Base-by-base conservation (phyloP, 2,329 filamentous ascomycete genomes). In the Fusarium decemcellulare region DNA sequence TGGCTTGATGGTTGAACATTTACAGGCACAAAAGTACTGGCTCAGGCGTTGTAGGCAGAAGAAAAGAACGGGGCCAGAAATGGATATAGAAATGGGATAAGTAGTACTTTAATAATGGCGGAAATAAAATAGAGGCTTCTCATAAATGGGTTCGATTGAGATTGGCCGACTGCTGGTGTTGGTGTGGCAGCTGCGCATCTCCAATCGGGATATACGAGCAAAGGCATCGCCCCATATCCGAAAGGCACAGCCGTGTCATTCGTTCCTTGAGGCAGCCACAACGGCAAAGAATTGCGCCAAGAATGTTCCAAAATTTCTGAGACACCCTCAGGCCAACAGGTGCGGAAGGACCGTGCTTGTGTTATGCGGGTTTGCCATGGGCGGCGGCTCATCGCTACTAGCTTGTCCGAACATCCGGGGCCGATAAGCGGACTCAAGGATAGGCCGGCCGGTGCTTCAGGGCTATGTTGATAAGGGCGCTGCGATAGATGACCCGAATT, bases 401-500 rank as follows among this genome's bases (percentile, higher is more conserved):
- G 15, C 18, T 36, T 36, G 34, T 39, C 47, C 47, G 34, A 37
- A 12, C 15, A 8, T 32, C 44, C 47, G 32, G 47, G 16, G 47
- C 47, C 47, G 47, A 18, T 18, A 34, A 12, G n/a, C 18, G 15
- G 23, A 16, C 32, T 51, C 16, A 4, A 27, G 2, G 8, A 27
- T 7, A 8, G 18, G 23, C 16, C 47, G 27, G 18, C 15, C 46
- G 15, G 29, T 18, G 29, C 14, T 15, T 18, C 32, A 34, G 32
- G 32, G 32, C 32, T 11, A 2, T 23, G 18, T 4, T 4, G 18
- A 23, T 23, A 4, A 23, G 2, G 18, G 18, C 23, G 23, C 23
- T 15, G 47, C 47, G 36, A 36, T n/a, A 18, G 32, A 51, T 51
- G 48, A 39, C 48, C 48, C 48, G 48, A 51, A 39, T 51, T 27